These are phyloP conservation scores for Ocimum tenuiflorum DNA, from an alignment of 257 asterid genomes.

Conservation along the genomic window DNA sequence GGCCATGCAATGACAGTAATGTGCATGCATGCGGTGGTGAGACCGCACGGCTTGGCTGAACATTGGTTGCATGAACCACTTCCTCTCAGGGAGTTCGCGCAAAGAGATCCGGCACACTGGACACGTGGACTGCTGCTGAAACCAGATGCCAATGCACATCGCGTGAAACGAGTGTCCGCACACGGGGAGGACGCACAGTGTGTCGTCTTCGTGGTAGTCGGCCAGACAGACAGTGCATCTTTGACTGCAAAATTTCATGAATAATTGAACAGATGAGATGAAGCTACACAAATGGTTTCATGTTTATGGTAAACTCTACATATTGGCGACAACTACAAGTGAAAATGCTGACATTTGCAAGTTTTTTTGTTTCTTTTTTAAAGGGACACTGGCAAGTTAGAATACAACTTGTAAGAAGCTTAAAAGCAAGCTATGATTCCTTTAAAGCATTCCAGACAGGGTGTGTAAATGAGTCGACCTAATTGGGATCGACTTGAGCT, in stretches of 20 bases:
- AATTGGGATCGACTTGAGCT: no score
- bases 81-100: constrained; percentile 48
- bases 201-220: constrained; percentile 66
- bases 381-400: no score
- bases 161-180: constrained; percentile 82
- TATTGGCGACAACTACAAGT: no score
- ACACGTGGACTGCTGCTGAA: constrained; percentile 68
- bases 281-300: background rate
- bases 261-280: background rate
- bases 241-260: background rate
- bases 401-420: no score
- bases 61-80: constrained; percentile 57
- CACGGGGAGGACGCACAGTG: constrained; percentile 47
- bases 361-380: no score
- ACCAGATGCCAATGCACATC: constrained; percentile 72
- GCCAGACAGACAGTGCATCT: constrained; percentile 78
- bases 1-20: constrained; percentile 34
- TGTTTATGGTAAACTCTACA: background rate
- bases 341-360: no score
- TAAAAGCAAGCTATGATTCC: no score
- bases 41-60: constrained; percentile 62
- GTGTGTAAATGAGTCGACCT: no score
- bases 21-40: constrained; percentile 31
- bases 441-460: no score
- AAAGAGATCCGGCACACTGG: constrained; percentile 86